These are phyloP conservation scores for Nicotiana tabacum DNA, from an alignment of 257 asterid species.

Conservation along the genomic window DNA sequence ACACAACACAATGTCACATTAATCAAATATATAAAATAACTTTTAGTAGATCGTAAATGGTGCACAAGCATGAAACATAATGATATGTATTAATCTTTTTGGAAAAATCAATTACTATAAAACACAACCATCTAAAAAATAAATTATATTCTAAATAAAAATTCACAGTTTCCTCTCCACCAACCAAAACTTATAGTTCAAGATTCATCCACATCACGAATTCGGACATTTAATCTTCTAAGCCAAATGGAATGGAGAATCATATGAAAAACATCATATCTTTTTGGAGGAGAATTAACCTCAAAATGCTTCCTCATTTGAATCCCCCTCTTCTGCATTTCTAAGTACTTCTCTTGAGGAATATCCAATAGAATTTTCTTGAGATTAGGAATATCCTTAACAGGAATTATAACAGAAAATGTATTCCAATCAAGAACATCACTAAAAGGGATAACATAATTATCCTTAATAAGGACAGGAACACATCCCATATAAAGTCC, in stretches of 20 bases:
- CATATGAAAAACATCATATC: conserved; percentile 51
- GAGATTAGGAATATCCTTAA: conserved; percentile 56
- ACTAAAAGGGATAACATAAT: conserved; percentile 62
- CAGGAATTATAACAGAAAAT: conserved; percentile 52
- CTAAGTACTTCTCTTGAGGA: conserved; percentile 33
- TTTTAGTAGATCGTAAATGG: background rate
- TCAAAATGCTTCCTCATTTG: conserved; percentile 42
- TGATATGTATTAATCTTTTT: background rate
- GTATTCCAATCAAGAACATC: conserved; percentile 72
- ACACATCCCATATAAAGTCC: conserved; percentile 78
- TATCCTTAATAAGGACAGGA: conserved; percentile 69
- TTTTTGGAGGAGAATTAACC: conserved; percentile 34
- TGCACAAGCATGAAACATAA: background rate
- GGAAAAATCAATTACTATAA: background rate
- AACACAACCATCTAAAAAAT: background rate
- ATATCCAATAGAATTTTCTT: conserved; percentile 49
- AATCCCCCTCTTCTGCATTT: conserved; percentile 41
- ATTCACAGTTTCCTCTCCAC: background rate
- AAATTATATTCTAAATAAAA: background rate
- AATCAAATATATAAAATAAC: background rate
- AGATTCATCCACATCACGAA: conserved; percentile 1
- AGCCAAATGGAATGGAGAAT: conserved; percentile 53
- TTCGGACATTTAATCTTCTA: conserved; percentile 30
- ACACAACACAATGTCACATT: background rate
- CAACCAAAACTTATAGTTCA: background rate